phyloP scores from a whole-genome alignment of 2,329 filamentous ascomycete species.

The Cordyceps farinosa region DNA sequence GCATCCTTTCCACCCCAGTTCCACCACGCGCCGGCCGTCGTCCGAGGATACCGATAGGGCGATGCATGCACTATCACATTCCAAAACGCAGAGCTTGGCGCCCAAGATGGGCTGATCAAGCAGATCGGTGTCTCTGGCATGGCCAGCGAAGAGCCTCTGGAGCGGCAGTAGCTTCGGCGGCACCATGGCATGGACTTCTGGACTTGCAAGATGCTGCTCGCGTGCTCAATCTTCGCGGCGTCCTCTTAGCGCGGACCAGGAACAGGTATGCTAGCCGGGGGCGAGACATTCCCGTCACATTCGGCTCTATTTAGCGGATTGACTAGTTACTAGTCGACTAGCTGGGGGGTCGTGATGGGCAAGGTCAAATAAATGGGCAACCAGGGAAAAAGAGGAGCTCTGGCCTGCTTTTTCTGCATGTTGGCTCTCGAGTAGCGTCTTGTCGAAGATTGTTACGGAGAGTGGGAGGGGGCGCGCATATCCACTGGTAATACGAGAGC shows the following conservation, averaged over 20 bases:
- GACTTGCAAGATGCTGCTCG: not conserved
- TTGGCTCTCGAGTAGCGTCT: too few relatives aligned
- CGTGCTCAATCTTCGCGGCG: conserved; percentile 3
- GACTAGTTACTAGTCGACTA: not conserved
- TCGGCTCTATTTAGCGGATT: not conserved
- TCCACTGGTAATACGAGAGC: conserved; percentile 7
- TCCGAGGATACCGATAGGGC: not conserved
- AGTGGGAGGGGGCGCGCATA: not conserved
- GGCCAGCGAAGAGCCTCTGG: not conserved
- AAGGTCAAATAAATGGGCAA: not conserved
- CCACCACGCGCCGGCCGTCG: not conserved
- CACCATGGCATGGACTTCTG: not conserved
- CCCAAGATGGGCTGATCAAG: not conserved
- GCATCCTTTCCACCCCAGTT: not conserved
- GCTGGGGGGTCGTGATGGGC: not conserved
- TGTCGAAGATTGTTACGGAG: not conserved
- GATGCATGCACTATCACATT: not conserved
- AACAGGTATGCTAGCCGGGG: not conserved
- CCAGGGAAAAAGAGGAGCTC: not conserved
- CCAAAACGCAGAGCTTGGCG: not conserved
- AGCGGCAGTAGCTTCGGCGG: not conserved
- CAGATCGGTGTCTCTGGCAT: not conserved
- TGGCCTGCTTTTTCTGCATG: not conserved
- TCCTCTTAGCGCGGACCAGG: not conserved
- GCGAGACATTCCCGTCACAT: not conserved